Conservation (phyloP, 2,329 filamentous ascomycete genomes). For the Thermomyces lanuginosus region DNA sequence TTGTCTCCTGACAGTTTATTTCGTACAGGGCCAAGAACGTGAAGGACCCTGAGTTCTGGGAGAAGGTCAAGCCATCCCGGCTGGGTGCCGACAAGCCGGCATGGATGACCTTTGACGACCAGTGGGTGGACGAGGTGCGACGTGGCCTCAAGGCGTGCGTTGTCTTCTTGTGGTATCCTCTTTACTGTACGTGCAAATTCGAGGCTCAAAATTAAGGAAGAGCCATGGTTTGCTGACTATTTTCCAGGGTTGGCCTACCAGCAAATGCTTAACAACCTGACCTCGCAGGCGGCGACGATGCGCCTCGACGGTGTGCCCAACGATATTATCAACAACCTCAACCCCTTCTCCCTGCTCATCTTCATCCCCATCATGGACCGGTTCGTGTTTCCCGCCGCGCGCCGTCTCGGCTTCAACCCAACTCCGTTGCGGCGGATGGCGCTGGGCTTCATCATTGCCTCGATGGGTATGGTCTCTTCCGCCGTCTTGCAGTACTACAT, state of each 20-base stretch:
- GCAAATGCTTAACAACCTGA: constrained; percentile 2
- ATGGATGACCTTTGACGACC: constrained; percentile 35
- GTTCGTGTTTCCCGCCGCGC: constrained; percentile 36
- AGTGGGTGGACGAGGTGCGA: constrained; percentile 20
- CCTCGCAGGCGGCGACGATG: constrained; percentile 38
- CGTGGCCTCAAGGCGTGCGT: constrained; percentile 17
- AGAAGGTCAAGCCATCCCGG: constrained; percentile 15
- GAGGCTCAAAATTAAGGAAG: too few relatives aligned
- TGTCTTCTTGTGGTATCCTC: constrained; percentile 22
- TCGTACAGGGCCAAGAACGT: too few relatives aligned
- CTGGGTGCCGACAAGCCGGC: constrained; percentile 11
- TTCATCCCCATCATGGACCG: constrained; percentile 39
- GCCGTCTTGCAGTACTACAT: constrained; percentile 34
- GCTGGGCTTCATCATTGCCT: constrained; percentile 34
- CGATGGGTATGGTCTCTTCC: constrained; percentile 34
- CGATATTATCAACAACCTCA: constrained; percentile 40
- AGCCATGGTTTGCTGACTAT: too few relatives aligned
- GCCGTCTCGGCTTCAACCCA: constrained; percentile 17
- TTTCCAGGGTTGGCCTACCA: too few relatives aligned
- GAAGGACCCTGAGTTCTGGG: constrained; percentile 14
- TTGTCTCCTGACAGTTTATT: too few relatives aligned
- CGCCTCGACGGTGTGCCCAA: constrained; percentile 37
- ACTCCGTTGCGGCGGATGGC: constrained; percentile 39
- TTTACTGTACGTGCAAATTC: constrained; percentile 2
- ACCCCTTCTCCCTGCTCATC: constrained; percentile 37